phyloP scores from a whole-genome alignment of 2,329 filamentous ascomycete genomes.

The Neofusicoccum umdonicola region DNA sequence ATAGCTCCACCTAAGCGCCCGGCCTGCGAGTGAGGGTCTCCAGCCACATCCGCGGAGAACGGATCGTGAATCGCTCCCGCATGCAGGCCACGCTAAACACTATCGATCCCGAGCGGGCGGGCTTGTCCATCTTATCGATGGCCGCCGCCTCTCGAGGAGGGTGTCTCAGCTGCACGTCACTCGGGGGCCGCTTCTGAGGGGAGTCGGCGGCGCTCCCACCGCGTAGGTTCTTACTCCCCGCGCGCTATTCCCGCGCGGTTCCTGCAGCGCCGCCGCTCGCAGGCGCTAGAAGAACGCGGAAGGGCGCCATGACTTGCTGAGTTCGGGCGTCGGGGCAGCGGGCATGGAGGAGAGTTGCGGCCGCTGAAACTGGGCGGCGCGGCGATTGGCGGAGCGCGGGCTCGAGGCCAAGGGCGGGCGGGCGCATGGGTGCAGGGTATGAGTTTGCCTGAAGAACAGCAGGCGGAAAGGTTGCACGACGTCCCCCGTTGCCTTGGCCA shows the following conservation, averaged over 20 bases:
- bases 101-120: conserved; percentile 11
- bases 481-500: conserved; percentile 2
- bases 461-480: background rate
- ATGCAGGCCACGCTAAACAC: conserved; percentile 12
- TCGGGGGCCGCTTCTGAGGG: background rate
- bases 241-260: background rate
- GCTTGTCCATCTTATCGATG: conserved; percentile 11
- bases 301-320: background rate
- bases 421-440: background rate
- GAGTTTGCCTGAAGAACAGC: conserved; percentile 5
- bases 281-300: background rate
- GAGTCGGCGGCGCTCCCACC: background rate
- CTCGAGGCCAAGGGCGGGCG: background rate
- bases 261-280: background rate
- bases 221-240: background rate
- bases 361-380: background rate
- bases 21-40: background rate
- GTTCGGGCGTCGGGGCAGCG: background rate
- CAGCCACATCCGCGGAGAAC: conserved; percentile 16
- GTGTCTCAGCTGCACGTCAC: conserved; percentile 13
- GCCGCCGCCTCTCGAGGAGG: background rate
- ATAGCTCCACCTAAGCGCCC: background rate
- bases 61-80: conserved; percentile 15
- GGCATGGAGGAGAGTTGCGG: background rate
- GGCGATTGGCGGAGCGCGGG: background rate